phyloP scores from a whole-genome alignment of 73 alveolate species.

The Effrenium voratum region DNA sequence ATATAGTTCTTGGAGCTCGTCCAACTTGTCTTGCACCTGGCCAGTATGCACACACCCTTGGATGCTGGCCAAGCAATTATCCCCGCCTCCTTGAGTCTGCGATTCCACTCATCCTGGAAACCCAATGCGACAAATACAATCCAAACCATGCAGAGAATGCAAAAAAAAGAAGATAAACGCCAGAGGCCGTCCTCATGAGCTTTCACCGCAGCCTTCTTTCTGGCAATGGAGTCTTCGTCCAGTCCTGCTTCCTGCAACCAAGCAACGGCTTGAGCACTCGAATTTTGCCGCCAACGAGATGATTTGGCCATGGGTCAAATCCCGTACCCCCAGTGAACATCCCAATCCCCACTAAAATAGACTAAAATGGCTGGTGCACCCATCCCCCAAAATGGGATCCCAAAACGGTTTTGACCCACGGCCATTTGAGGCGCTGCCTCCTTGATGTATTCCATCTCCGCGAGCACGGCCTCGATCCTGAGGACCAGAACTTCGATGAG shows the following conservation, averaged over 20 bases:
- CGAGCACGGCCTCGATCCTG: constrained; percentile 50
- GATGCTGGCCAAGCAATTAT: not conserved
- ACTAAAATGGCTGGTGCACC: too few relatives aligned
- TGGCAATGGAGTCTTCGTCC: constrained; percentile 85
- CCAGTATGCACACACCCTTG: too few relatives aligned
- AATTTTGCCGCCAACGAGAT: too few relatives aligned
- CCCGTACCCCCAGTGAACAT: too few relatives aligned
- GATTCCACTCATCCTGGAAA: constrained; percentile 62
- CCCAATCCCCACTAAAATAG: too few relatives aligned
- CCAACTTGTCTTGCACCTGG: constrained; percentile 80
- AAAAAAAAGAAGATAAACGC: too few relatives aligned
- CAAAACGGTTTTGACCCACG: not conserved
- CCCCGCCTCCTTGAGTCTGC: constrained; percentile 70
- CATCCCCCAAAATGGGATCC: not conserved
- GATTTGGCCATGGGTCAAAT: too few relatives aligned
- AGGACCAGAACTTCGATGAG: not conserved
- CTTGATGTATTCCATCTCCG: constrained; percentile 82
- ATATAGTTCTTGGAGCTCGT: constrained; percentile 59
- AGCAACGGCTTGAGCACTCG: too few relatives aligned
- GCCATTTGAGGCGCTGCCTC: constrained; percentile 5
- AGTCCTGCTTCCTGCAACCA: constrained; percentile 76
- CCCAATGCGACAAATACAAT: not conserved
- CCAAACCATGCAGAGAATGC: too few relatives aligned
- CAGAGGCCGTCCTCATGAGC: constrained; percentile 63
- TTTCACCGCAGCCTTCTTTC: constrained; percentile 70